Base-by-base conservation (phyloP, 495 filamentous ascomycete species). In the Aspergillus wentii region DNA sequence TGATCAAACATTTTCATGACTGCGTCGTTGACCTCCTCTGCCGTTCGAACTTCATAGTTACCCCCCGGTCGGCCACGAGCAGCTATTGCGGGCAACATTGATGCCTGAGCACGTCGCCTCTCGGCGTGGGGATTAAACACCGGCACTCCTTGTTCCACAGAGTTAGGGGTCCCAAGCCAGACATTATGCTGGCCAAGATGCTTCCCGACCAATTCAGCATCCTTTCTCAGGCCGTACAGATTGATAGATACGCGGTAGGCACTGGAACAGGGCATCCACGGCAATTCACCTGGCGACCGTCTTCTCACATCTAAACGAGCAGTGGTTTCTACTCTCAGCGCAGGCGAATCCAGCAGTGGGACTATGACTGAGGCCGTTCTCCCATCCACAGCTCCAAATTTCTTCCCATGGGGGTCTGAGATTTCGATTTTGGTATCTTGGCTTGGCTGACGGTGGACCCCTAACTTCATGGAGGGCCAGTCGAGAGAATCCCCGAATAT, bases 1-100 rank as follows among this genome's bases (percentile, higher is more conserved):
- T 76, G 79, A 59, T 95, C 87, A 48, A 98, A 95, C 65, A 97
- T 86, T 26, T 77, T 79, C 56, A 86, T 75, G 9, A 95, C 85
- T 17, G 95, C 88, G 48, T 77, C 76, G 4, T 81, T 82, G 19
- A 94, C 80, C 57, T 96, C 89, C 49, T 97, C 90, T 3, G 78
- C 76, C 2, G 85, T 88, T 10, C 86, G 75, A 26, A 64, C 60
- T 38, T 76, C 69, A 43, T 74, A 74, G 36, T 61, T 70, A 27
- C 66, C 42, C 3, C 58, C 58, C 10, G 49, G 19, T 9, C 62
- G 59, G 19, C 44, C 46, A 22, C 57, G 49, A 1, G 57, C 42
- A 18, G 51, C 46, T 10, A 38, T 48, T 11, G 44, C 44, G 15
- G 50, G 46, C 26, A 35, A 33, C 25, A 40, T 44, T 13, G 49